These are phyloP conservation scores for Dryadomyces quercus-mongolicae DNA, from an alignment of 2,329 filamentous ascomycete species.

Conservation along the genomic window DNA sequence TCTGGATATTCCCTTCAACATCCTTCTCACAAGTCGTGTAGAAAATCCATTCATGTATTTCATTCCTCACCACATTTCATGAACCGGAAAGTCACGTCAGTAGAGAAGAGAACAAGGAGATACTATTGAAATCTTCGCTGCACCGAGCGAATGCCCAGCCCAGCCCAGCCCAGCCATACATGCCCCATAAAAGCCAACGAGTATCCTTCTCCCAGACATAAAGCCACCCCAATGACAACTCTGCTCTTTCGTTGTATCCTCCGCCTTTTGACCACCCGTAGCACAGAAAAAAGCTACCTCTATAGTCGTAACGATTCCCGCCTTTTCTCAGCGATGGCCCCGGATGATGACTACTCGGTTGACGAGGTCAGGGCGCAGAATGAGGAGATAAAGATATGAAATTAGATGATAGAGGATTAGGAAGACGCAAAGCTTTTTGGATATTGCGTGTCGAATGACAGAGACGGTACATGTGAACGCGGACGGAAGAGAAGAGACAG, in stretches of 20 bases:
- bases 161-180: background rate
- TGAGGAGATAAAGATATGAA: background rate
- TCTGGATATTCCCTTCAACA: too few relatives aligned
- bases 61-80: too few relatives aligned
- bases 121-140: background rate
- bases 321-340: background rate
- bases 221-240: background rate
- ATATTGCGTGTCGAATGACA: background rate
- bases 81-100: background rate
- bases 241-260: too few relatives aligned
- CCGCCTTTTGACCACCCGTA: too few relatives aligned
- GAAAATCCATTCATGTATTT: too few relatives aligned
- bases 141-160: background rate
- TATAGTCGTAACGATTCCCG: background rate
- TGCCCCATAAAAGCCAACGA: background rate
- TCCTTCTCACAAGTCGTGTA: background rate
- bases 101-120: background rate
- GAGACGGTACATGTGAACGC: background rate
- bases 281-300: background rate
- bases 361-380: background rate
- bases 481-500: background rate
- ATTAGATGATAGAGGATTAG: conserved; percentile 1
- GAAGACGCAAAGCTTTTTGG: conserved; percentile 1
- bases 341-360: background rate
- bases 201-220: background rate